phyloP scores from a whole-genome alignment of 176 grass and related monocot species.

The Musa acuminata region DNA sequence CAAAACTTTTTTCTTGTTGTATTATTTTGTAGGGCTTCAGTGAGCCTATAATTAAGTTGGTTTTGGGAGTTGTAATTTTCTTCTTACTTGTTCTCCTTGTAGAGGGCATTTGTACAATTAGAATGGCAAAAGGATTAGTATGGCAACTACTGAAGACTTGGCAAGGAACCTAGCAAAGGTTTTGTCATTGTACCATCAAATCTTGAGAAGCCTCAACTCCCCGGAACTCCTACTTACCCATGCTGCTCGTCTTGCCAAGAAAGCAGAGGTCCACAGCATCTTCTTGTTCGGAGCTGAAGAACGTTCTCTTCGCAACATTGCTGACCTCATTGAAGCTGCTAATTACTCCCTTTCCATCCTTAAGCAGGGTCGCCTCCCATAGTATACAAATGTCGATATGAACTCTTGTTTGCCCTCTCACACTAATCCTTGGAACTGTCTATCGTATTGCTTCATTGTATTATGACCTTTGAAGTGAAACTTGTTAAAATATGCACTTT shows the following conservation, averaged over 20 bases:
- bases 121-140: conserved; percentile 50
- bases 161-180: conserved; percentile 41
- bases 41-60: no score
- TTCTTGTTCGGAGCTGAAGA: conserved; percentile 81
- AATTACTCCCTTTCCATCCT: conserved; percentile 55
- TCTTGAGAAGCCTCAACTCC: conserved; percentile 65
- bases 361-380: conserved; percentile 62
- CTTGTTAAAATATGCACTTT: no score
- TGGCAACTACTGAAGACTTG: conserved; percentile 66
- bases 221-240: conserved; percentile 48
- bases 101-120: not conserved
- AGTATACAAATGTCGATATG: not conserved
- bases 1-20: no score
- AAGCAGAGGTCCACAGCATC: conserved; percentile 66
- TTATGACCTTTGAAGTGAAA: no score
- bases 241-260: conserved; percentile 63
- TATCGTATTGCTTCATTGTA: no score
- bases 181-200: conserved; percentile 69
- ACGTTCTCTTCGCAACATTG: conserved; percentile 66
- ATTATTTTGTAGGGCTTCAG: no score
- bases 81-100: not conserved
- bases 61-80: no score
- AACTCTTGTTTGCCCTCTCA: not conserved
- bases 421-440: no score
- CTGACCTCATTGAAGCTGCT: conserved; percentile 61